Evolutionary conservation across 1,284 basidiomycete genomes (phyloP).

Genomic region (Ustilago cynodontis): DNA sequence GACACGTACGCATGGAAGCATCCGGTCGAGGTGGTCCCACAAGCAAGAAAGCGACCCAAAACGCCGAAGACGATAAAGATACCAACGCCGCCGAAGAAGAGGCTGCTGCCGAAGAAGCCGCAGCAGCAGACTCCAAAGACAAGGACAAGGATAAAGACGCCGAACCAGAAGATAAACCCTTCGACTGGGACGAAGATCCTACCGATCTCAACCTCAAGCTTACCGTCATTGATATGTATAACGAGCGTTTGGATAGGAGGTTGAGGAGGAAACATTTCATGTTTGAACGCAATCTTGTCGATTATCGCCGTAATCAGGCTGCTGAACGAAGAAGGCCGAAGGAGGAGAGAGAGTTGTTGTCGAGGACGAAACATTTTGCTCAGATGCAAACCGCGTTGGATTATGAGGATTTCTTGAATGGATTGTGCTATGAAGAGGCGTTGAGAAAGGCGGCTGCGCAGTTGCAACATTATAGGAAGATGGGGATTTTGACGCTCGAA

Average conservation of each 20-base stretch:
- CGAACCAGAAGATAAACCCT: conserved; percentile 60
- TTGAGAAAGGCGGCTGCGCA: conserved; percentile 61
- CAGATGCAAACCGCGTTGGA: conserved; percentile 91
- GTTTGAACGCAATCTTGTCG: conserved; percentile 89
- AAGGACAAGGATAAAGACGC: conserved; percentile 57
- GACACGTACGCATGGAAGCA: conserved; percentile 72
- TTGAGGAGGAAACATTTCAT: conserved; percentile 89
- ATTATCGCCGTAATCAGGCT: conserved; percentile 87
- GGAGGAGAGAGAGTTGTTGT: conserved; percentile 90
- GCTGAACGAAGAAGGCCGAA: conserved; percentile 88
- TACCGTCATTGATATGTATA: conserved; percentile 90
- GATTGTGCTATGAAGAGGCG: conserved; percentile 76
- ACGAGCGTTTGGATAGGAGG: conserved; percentile 88
- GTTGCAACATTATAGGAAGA: conserved; percentile 65
- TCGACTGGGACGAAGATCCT: conserved; percentile 79
- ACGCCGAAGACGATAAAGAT: conserved; percentile 51
- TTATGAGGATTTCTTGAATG: conserved; percentile 88
- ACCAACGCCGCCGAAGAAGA: conserved; percentile 34
- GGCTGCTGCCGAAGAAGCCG: conserved; percentile 28
- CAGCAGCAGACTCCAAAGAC: conserved; percentile 53
- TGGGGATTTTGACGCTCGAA: conserved; percentile 64
- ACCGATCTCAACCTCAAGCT: conserved; percentile 89
- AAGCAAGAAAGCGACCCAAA: conserved; percentile 56
- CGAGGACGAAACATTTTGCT: conserved; percentile 90
- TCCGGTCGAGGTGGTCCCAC: conserved; percentile 75